phyloP scores from a whole-genome alignment of 2,329 filamentous ascomycete genomes.

The Ophiostoma piceae region DNA sequence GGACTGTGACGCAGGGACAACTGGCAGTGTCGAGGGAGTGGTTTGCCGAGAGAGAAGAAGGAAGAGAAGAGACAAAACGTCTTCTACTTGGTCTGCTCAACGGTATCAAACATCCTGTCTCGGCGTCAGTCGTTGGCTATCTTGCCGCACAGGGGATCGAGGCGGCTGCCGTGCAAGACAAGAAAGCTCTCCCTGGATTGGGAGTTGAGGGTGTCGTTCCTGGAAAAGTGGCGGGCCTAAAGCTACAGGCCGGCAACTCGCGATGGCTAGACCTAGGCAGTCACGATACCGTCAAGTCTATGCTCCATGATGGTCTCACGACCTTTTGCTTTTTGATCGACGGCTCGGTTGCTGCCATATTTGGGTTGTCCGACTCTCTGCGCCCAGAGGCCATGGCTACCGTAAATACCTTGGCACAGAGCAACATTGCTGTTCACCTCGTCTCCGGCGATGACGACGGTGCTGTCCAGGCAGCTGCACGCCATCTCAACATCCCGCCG shows the following conservation, averaged over 20 bases:
- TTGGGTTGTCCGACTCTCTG: neutral
- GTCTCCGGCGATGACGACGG: neutral
- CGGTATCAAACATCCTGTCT: neutral
- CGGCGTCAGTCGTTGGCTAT: neutral
- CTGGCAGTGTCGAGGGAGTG: neutral
- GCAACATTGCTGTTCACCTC: neutral
- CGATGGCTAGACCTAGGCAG: neutral
- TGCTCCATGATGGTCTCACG: neutral
- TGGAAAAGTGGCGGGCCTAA: neutral
- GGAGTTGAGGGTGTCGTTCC: neutral
- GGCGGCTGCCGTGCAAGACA: neutral
- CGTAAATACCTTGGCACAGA: neutral
- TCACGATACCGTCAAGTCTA: neutral
- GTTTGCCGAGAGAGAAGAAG: neutral
- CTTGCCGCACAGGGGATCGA: neutral
- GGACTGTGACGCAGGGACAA: neutral
- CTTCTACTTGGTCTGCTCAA: neutral
- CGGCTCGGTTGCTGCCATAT: neutral
- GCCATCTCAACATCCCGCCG: conserved; percentile 38
- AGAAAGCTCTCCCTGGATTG: neutral
- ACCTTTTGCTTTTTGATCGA: neutral
- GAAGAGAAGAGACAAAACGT: neutral
- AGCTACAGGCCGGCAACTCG: neutral
- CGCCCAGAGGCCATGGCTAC: neutral
- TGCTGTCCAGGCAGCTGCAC: conserved; percentile 41